Base-by-base conservation (phyloP, 208 protist species). In the Leishmania gerbilli region DNA sequence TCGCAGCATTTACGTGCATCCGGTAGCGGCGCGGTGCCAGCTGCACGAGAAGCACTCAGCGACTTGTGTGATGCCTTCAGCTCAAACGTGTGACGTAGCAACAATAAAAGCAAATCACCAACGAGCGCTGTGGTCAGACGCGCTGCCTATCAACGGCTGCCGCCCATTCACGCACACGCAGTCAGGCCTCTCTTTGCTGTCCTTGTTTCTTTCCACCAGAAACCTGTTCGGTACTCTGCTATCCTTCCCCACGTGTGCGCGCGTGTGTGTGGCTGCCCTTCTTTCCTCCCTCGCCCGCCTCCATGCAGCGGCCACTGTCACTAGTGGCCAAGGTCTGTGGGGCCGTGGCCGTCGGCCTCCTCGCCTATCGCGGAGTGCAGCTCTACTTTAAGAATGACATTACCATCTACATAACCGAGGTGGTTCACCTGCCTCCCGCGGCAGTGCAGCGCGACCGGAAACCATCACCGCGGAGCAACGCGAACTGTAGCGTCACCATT, bases 321-420 rank as follows among this genome's bases (percentile, higher is more conserved):
- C 42, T 81, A 15, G 49, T 72, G 51, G 69, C 47, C 51, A 87
- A 77, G 82, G 79, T 77, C 19, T 89, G 55, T 74, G 79, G 55
- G 60, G 86, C 81, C 47, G 77, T 74, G 72, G 80, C 51, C 79
- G 71, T 47, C 37, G 84, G 68, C 37, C 79, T 91, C 49, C 65
- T 94, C 56, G 81, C 85, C 62, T 93, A 91, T 77, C 87, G 86
- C 40, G 87, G 87, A 45, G 64, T 89, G 47, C 79, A 80, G 49
- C 86, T 89, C 71, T 95, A 93, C 77, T 76, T 86, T 27, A 85
- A 84, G n/a, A 95, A 97, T 80, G 85, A 90, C 27, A 91, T 97
- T 27, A 93, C 89, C 56, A 74, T 97, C 56, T 90, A 85, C 60
- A 80, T 97, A 17, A 95, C 91, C 53, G 94, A 97, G 84, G 78